Percentiles rank a stretch among this genome's conserved stretches.
phyloP scores from a whole-genome alignment of 352 stramenopile species.

The Phytophthora pisi region DNA sequence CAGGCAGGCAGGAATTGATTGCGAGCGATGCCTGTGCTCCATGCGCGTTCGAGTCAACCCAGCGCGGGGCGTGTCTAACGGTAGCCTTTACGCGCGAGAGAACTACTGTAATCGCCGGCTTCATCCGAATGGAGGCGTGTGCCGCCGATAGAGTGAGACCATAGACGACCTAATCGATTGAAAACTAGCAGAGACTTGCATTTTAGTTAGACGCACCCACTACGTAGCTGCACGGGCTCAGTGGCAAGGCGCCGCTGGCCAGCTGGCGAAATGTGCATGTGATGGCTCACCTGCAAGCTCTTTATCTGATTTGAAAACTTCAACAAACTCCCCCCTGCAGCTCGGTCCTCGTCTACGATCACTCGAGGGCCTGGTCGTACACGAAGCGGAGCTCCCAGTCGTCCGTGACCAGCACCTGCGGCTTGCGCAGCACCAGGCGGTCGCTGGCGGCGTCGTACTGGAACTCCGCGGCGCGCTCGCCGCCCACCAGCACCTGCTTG shows the following conservation, averaged over 20 bases:
- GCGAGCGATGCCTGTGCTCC: neutral
- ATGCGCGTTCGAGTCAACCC: neutral
- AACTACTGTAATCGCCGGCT: neutral
- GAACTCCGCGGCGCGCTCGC: constrained; percentile 56
- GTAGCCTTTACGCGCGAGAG: neutral
- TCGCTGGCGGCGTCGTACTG: constrained; percentile 68
- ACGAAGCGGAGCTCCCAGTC: constrained; percentile 75
- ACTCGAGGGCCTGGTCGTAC: constrained; percentile 43
- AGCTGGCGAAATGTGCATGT: constrained; percentile 11
- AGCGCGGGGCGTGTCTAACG: neutral
- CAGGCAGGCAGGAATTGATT: neutral
- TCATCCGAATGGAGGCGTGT: neutral
- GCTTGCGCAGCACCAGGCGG: constrained; percentile 87
- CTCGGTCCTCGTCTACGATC: constrained; percentile 3
- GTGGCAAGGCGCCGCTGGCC: neutral
- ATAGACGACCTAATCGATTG: neutral
- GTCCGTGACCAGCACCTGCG: constrained; percentile 65
- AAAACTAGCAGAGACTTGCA: neutral
- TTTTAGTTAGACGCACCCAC: neutral
- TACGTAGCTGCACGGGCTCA: neutral
- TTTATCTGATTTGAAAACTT: constrained; percentile 28
- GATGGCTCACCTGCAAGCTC: constrained; percentile 7
- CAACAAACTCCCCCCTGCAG: constrained; percentile 12
- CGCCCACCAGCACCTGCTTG: constrained; percentile 48
- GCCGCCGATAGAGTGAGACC: neutral